Base-by-base conservation (phyloP, 2,329 filamentous ascomycete genomes). In the Aspergillus hortae region DNA sequence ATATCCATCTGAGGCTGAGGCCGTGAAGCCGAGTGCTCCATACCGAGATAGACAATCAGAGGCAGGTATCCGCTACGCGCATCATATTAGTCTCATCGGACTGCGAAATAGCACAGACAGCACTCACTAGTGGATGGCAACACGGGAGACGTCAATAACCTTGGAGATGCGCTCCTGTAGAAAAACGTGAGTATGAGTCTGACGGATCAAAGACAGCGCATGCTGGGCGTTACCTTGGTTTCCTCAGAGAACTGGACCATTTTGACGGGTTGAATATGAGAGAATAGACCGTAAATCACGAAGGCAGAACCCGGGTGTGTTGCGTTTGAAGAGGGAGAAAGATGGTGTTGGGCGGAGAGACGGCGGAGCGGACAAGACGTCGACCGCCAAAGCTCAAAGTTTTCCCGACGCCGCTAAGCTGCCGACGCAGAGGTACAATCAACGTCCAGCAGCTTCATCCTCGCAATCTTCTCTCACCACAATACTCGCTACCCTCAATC, bases 1-100 rank as follows among this genome's bases (percentile, higher is more conserved):
- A 11, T 30, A 27, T 21, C 6, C 46, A 55, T 27, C 19, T 55
- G 19, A 23, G 17, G 55, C 47, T 23, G 12, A 14, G 32, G 17
- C 3, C n/a, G 38, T 21, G 19, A 19, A 27, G 32, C 53, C 4
- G 23, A 23, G 23, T 23, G 23, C 23, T 23, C 54, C 76, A 67
- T 86, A 94, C 90, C 94, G 66, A 99, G 87, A 75, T 97, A 99
- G 74, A 99, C 83, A 72, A 99, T 95, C 74, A 99, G 76, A 65
- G 94, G 94, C 53, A 99, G 84, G 76, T 97, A 99, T 73, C 94
- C 94, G 80, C 90, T 95, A 65, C 27, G 51, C 48, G 54, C 54
- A 51, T 46, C 44, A 35, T 36, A 53, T 67, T 52, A 64, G 60
- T 58, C 48, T 51, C 48, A 42, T 27, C 49, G 46, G 17, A 11